phyloP scores from a whole-genome alignment of 2,329 filamentous ascomycete genomes.

The Pseudocercospora macadamiae region DNA sequence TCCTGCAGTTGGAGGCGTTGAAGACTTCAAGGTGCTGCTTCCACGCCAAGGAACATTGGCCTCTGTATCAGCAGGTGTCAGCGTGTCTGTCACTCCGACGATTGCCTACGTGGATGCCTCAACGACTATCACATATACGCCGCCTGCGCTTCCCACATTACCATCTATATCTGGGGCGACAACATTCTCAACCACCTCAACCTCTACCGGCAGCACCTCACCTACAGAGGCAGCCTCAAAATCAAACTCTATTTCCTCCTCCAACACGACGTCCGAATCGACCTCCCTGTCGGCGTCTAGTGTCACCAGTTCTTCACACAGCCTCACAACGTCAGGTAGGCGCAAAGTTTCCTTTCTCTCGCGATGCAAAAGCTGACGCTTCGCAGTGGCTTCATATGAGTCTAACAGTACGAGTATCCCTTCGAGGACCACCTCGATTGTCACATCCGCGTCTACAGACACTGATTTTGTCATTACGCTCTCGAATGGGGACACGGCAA shows the following conservation, averaged over 20 bases:
- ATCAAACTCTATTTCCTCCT: not conserved
- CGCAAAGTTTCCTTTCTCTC: not conserved
- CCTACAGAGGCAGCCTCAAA: not conserved
- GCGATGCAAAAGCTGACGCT: conserved; percentile 15
- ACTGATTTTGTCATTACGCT: conserved; percentile 32
- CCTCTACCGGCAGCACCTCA: conserved; percentile 9
- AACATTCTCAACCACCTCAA: conserved; percentile 16
- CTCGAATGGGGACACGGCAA: conserved; percentile 29
- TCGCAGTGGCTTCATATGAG: conserved; percentile 24
- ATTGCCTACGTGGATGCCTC: conserved; percentile 12
- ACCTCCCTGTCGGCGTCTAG: conserved; percentile 2
- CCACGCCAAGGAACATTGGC: conserved; percentile 30
- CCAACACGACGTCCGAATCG: conserved; percentile 14
- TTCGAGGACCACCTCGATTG: conserved; percentile 25
- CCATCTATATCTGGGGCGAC: conserved; percentile 18
- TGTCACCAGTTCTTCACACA: conserved; percentile 17
- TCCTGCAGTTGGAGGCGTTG: conserved; percentile 26
- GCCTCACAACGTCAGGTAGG: conserved; percentile 33
- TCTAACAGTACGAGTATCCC: conserved; percentile 23
- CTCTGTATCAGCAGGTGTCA: not conserved
- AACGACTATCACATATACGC: conserved; percentile 17
- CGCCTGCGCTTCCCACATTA: conserved; percentile 16
- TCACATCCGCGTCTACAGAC: conserved; percentile 18
- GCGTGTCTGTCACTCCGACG: conserved; percentile 1
- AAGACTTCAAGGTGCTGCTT: conserved; percentile 22